phyloP scores from a whole-genome alignment of 257 asterid genomes.

The Fraxinus americana region DNA sequence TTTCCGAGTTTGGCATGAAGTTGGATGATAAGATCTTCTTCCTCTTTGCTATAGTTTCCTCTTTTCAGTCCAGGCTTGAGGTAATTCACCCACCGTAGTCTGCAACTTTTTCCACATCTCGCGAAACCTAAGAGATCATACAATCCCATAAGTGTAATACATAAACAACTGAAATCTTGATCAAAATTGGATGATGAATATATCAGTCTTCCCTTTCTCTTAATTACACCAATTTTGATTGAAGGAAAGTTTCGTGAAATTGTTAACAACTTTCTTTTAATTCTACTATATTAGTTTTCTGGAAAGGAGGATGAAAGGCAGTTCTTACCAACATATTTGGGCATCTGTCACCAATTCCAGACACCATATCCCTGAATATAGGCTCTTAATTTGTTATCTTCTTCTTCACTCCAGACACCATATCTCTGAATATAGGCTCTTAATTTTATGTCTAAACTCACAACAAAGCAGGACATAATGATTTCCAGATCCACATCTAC shows the following conservation, averaged over 20 bases:
- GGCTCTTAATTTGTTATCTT: conserved; percentile 40
- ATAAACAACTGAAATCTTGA: too few relatives aligned
- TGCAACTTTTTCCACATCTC: conserved; percentile 66
- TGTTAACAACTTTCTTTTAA: too few relatives aligned
- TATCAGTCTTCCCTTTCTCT: too few relatives aligned
- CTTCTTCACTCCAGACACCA: conserved; percentile 51
- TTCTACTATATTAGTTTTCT: too few relatives aligned
- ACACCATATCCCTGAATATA: conserved; percentile 32
- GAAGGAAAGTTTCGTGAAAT: background rate
- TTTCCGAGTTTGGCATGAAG: conserved; percentile 47
- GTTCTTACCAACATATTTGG: conserved; percentile 33
- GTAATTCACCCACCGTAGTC: conserved; percentile 62
- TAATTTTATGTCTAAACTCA: too few relatives aligned
- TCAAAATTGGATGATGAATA: too few relatives aligned
- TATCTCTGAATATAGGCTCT: too few relatives aligned
- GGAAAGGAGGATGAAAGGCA: too few relatives aligned
- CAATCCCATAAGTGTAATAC: background rate
- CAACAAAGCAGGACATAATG: too few relatives aligned
- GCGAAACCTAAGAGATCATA: conserved; percentile 36
- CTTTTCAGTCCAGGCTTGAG: conserved; percentile 47
- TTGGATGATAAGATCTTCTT: conserved; percentile 42
- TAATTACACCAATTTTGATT: background rate
- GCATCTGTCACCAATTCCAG: conserved; percentile 42
- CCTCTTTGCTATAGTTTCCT: conserved; percentile 43
- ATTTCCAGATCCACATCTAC: too few relatives aligned